Percentiles rank a stretch among this genome's conserved stretches.
These are phyloP conservation scores for Komagataella ulmi DNA, from an alignment of 805 yeast species.

Conservation along the genomic window DNA sequence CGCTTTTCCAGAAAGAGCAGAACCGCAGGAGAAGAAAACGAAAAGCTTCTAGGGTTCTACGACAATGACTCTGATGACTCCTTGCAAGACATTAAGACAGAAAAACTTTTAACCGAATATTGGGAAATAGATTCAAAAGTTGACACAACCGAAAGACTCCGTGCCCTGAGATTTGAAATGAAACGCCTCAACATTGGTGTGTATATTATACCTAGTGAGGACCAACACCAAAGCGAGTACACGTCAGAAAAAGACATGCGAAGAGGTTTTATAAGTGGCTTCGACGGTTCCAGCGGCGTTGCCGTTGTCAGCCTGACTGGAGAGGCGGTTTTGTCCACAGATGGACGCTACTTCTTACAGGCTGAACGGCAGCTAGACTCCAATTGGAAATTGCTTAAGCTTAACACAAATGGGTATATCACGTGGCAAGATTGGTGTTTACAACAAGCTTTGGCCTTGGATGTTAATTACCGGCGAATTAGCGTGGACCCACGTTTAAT, in stretches of 20 bases:
- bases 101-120: neutral
- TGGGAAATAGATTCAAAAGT: slow-evolving; percentile 3
- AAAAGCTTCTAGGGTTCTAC: neutral
- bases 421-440: slow-evolving; percentile 77
- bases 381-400: slow-evolving; percentile 73
- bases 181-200: slow-evolving; percentile 28
- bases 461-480: slow-evolving; percentile 34
- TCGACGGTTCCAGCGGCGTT: slow-evolving; percentile 49
- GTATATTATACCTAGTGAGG: slow-evolving; percentile 53
- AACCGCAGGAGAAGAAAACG: neutral
- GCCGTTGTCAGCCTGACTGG: slow-evolving; percentile 36
- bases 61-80: neutral
- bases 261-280: slow-evolving; percentile 43
- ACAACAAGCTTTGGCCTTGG: slow-evolving; percentile 30
- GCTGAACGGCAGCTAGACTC: slow-evolving; percentile 72
- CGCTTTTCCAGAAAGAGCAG: neutral
- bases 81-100: neutral
- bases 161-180: slow-evolving; percentile 30
- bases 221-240: slow-evolving; percentile 53
- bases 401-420: slow-evolving; percentile 56
- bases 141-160: slow-evolving; percentile 23
- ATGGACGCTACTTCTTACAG: slow-evolving; percentile 89
- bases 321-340: slow-evolving; percentile 76
- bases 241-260: slow-evolving; percentile 40
- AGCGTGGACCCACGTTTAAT: slow-evolving; percentile 80